Evolutionary conservation across 1,284 basidiomycete species (phyloP).

Genomic region (Cutaneotrichosporon sp.): DNA sequence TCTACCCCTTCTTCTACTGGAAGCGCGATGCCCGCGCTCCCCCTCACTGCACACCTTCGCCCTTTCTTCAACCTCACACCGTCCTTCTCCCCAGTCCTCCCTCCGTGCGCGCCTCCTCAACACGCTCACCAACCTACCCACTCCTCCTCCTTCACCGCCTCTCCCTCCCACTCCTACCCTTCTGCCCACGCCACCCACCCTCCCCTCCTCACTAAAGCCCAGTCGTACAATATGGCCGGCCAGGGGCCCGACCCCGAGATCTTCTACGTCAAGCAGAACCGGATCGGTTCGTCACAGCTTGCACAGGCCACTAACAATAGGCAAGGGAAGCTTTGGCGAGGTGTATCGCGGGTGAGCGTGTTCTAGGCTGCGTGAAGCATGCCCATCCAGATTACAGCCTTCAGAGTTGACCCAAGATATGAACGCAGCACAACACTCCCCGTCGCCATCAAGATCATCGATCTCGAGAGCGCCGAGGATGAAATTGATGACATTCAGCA

Average conservation of each 20-base stretch:
- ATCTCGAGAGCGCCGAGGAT: conserved; percentile 97
- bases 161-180: neutral
- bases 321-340: conserved; percentile 94
- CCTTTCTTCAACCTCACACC: conserved; percentile 4
- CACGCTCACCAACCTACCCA: neutral
- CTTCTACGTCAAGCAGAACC: conserved; percentile 92
- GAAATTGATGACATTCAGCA: conserved; percentile 99
- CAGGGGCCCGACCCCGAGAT: conserved; percentile 74
- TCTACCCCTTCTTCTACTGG: neutral
- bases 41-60: conserved; percentile 1
- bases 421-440: conserved; percentile 89
- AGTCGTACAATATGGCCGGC: conserved; percentile 20
- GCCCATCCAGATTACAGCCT: neutral
- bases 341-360: conserved; percentile 84
- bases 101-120: neutral
- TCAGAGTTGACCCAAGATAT: conserved; percentile 60
- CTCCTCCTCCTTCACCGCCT: neutral
- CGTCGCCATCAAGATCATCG: conserved; percentile 97
- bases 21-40: neutral
- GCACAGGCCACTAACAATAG: neutral
- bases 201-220: conserved; percentile 1
- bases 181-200: neutral
- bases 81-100: neutral
- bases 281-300: conserved; percentile 69
- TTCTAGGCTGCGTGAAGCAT: neutral